phyloP scores from a whole-genome alignment of 1,284 basidiomycete species.

The Phaffia rhodozyma region DNA sequence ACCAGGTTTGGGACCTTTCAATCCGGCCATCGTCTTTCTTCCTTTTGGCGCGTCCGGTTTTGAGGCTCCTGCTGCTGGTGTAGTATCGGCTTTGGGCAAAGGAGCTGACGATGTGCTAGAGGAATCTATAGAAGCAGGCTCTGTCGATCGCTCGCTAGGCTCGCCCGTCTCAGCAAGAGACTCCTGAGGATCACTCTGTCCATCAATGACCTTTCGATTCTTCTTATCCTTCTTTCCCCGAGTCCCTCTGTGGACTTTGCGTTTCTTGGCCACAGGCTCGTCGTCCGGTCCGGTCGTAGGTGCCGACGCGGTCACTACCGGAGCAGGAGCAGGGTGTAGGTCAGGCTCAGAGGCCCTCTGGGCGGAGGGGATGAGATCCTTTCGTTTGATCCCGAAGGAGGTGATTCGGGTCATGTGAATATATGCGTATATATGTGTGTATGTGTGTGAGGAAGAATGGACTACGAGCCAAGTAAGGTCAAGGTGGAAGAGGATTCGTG shows the following conservation, averaged over 20 bases:
- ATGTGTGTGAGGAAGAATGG: too few relatives aligned
- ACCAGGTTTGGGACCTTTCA: slow-evolving; percentile 17
- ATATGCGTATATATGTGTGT: too few relatives aligned
- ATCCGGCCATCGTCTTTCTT: slow-evolving; percentile 16
- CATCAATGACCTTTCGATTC: background rate
- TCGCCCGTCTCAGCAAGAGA: background rate
- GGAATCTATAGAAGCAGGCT: background rate
- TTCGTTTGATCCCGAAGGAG: too few relatives aligned
- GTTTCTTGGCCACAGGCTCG: slow-evolving; percentile 3
- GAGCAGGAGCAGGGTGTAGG: too few relatives aligned
- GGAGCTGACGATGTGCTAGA: background rate
- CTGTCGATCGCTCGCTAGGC: background rate
- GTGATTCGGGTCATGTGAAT: too few relatives aligned
- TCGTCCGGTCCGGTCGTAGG: background rate
- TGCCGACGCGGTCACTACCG: too few relatives aligned
- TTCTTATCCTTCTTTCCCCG: slow-evolving; percentile 16
- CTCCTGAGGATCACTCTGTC: background rate
- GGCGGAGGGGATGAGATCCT: too few relatives aligned
- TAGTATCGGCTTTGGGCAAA: background rate
- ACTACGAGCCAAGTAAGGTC: too few relatives aligned
- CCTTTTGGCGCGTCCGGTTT: slow-evolving; percentile 2
- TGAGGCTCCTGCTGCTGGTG: background rate
- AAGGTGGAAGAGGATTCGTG: too few relatives aligned
- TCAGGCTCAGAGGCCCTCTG: too few relatives aligned
- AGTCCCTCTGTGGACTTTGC: slow-evolving; percentile 12